A percentile compares a stretch with the other conserved stretches of the same genome.
Evolutionary conservation across 805 yeast genomes (phyloP).

Genomic region (Wickerhamiella australiensis): DNA sequence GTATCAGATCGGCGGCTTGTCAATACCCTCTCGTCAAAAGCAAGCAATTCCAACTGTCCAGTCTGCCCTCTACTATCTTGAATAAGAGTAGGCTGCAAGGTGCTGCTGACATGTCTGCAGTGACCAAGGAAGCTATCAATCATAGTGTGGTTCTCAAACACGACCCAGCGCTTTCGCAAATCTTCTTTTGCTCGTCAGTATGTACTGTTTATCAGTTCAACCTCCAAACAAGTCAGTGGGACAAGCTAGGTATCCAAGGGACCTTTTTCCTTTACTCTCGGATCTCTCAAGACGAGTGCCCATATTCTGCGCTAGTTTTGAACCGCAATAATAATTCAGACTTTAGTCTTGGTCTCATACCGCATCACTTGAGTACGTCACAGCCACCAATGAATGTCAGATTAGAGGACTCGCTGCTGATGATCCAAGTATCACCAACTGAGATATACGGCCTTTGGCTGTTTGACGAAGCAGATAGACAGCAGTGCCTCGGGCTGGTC

Average conservation of each 20-base stretch:
- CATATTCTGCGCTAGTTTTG: conserved; percentile 30
- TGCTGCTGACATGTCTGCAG: conserved; percentile 1
- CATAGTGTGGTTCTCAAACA: conserved; percentile 27
- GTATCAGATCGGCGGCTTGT: no score
- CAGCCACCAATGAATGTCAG: conserved; percentile 26
- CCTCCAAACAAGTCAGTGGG: conserved; percentile 28
- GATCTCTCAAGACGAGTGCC: conserved; percentile 22
- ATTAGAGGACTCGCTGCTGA: conserved; percentile 28
- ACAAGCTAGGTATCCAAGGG: conserved; percentile 31
- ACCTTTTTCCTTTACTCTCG: conserved; percentile 32
- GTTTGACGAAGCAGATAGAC: conserved; percentile 27
- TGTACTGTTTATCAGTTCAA: conserved; percentile 33
- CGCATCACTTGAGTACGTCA: conserved; percentile 21
- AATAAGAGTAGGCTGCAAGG: neutral
- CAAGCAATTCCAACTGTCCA: no score
- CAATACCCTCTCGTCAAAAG: no score
- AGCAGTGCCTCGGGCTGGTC: conserved; percentile 21
- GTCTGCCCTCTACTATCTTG: neutral
- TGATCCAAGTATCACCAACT: conserved; percentile 27
- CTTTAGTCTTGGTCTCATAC: conserved; percentile 29
- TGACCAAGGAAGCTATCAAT: conserved; percentile 23
- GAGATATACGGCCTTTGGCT: conserved; percentile 32
- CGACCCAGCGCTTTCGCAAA: conserved; percentile 29
- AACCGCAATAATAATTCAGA: conserved; percentile 27
- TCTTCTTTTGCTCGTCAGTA: conserved; percentile 30